These are phyloP conservation scores for Trametes villosa DNA, from an alignment of 768 basidiomycete species.

Conservation along the genomic window DNA sequence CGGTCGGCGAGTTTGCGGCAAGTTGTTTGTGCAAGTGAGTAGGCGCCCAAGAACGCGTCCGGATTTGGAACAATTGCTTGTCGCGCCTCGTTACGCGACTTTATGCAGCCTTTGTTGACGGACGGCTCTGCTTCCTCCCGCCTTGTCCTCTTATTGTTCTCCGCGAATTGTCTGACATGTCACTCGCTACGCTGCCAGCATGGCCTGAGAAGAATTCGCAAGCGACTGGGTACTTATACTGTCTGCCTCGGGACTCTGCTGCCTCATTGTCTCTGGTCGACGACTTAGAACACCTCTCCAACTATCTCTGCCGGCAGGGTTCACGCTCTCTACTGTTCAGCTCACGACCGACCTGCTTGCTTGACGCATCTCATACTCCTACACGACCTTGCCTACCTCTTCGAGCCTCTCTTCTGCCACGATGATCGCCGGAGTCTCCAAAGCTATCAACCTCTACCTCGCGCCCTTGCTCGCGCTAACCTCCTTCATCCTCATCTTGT, in stretches of 20 bases:
- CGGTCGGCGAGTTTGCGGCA: not conserved
- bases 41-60: not conserved
- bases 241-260: not conserved
- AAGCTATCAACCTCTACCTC: conserved; percentile 68
- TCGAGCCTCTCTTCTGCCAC: conserved; percentile 17
- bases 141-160: conserved; percentile 25
- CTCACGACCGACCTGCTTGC: not conserved
- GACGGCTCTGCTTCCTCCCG: not conserved
- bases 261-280: conserved; percentile 16
- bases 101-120: conserved; percentile 8
- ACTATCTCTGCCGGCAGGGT: conserved; percentile 26
- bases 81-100: conserved; percentile 19
- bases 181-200: not conserved
- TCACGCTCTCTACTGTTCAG: conserved; percentile 8
- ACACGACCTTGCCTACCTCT: not conserved
- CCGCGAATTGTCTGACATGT: conserved; percentile 6
- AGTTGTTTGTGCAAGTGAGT: not conserved
- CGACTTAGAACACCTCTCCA: conserved; percentile 2
- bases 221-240: conserved; percentile 18
- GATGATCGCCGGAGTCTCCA: conserved; percentile 77
- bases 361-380: not conserved
- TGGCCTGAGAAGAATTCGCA: not conserved
- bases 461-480: conserved; percentile 69
- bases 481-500: conserved; percentile 64
- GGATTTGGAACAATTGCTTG: conserved; percentile 16